Percentiles rank a stretch among this genome's conserved stretches.
Evolutionary conservation across 805 yeast genomes (phyloP).

Genomic region (Nakazawaea siamensis): DNA sequence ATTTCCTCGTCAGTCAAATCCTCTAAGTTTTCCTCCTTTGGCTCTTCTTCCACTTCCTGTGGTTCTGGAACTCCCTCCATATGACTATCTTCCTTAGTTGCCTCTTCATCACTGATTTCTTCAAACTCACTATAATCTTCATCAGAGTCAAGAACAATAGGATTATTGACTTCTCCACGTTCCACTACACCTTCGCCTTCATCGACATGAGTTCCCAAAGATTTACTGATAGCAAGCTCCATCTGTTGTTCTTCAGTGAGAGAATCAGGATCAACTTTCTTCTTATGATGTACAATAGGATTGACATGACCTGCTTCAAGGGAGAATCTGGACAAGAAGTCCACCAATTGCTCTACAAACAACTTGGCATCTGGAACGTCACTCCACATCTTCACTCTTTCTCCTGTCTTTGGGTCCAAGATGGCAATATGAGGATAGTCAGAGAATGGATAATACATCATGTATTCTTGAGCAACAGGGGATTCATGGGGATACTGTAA

Average conservation of each 20-base stretch:
- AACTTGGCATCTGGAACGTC: constrained; percentile 50
- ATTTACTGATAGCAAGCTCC: constrained; percentile 63
- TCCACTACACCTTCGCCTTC: constrained; percentile 21
- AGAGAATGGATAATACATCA: constrained; percentile 61
- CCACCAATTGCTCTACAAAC: constrained; percentile 63
- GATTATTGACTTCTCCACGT: constrained; percentile 17
- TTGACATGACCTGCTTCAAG: constrained; percentile 54
- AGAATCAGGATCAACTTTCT: constrained; percentile 51
- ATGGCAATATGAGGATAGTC: constrained; percentile 86
- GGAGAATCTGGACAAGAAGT: constrained; percentile 60
- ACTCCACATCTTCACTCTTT: constrained; percentile 73
- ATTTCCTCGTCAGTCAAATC: constrained; percentile 30
- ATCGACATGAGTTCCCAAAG: constrained; percentile 33
- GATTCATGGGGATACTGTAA: constrained; percentile 80
- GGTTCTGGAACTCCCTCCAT: constrained; percentile 12
- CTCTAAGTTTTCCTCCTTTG: constrained; percentile 12
- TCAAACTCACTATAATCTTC: constrained; percentile 16
- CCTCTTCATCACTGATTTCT: constrained; percentile 12
- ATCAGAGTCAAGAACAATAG: constrained; percentile 14
- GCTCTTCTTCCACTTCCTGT: constrained; percentile 1
- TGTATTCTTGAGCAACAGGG: constrained; percentile 61
- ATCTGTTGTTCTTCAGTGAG: constrained; percentile 81
- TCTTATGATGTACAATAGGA: constrained; percentile 57
- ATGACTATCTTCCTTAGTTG: constrained; percentile 15
- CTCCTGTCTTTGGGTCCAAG: constrained; percentile 94